Conservation (phyloP, 164 flowering plant species). For the Vitis rotundifolia region DNA sequence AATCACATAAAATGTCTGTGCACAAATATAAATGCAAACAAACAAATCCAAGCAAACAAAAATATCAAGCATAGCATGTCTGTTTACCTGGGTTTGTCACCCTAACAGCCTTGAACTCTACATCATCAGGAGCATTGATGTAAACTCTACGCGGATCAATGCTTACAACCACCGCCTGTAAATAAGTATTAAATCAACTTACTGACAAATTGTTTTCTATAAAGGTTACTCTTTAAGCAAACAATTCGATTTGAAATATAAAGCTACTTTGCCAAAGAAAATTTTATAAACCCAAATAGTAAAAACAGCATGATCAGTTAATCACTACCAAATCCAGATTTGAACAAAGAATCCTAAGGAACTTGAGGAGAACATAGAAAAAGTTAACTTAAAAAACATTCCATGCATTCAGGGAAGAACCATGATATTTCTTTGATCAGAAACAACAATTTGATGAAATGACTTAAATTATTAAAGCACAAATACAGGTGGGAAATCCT, state of each 20-base stretch:
- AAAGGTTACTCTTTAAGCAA: neutral
- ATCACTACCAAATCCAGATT: neutral
- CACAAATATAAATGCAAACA: neutral
- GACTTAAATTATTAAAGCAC: too few species aligned
- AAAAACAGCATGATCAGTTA: neutral
- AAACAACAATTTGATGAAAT: too few species aligned
- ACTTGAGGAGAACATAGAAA: neutral
- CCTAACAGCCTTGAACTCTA: conserved; percentile 62
- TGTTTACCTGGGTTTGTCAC: conserved; percentile 66
- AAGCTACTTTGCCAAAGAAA: too few species aligned
- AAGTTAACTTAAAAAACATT: neutral
- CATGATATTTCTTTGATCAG: neutral
- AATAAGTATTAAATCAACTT: neutral
- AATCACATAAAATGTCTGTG: neutral
- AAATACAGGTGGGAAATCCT: too few species aligned
- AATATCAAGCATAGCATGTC: neutral
- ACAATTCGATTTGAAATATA: too few species aligned
- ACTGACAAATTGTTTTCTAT: neutral
- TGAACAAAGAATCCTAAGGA: neutral
- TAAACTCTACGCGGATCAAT: conserved; percentile 96
- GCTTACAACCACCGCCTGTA: conserved; percentile 97
- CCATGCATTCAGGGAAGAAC: neutral
- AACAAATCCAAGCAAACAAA: conserved; percentile 5
- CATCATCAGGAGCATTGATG: conserved; percentile 62
- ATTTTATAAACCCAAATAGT: too few species aligned